Conservation (phyloP, 2,329 filamentous ascomycete genomes). For the Lachnellula cervina region DNA sequence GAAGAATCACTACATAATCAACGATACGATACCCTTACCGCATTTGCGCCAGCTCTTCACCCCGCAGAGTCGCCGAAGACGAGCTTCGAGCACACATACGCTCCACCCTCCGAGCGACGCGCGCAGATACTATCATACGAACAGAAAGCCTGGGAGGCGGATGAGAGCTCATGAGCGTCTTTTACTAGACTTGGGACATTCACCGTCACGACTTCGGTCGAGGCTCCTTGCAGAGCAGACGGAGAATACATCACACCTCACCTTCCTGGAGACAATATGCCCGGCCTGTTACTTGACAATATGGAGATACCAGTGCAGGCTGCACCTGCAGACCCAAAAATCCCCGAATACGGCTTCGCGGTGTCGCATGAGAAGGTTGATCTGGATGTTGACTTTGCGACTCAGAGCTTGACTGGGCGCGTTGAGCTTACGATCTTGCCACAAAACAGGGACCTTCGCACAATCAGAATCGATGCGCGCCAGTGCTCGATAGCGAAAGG, state of each 20-base stretch:
- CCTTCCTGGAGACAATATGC: conserved; percentile 15
- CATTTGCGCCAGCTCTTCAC: too few relatives aligned
- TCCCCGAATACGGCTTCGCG: conserved; percentile 35
- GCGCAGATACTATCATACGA: too few relatives aligned
- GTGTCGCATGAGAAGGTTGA: conserved; percentile 83
- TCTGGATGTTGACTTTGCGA: conserved; percentile 81
- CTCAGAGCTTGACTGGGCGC: conserved; percentile 68
- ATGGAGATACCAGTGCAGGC: conserved; percentile 15
- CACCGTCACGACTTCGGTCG: conserved; percentile 19
- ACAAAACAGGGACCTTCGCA: conserved; percentile 51
- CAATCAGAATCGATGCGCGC: conserved; percentile 56
- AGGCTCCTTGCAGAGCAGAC: background rate
- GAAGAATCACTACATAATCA: too few relatives aligned
- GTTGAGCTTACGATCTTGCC: conserved; percentile 71
- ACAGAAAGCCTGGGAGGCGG: too few relatives aligned
- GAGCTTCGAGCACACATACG: too few relatives aligned
- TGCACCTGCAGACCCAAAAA: conserved; percentile 11
- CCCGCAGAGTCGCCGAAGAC: too few relatives aligned
- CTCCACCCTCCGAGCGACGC: too few relatives aligned
- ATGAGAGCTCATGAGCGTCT: background rate
- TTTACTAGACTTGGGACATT: conserved; percentile 3
- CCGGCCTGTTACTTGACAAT: conserved; percentile 21
- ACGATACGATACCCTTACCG: too few relatives aligned
- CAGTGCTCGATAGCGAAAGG: conserved; percentile 54
- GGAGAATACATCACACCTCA: background rate